Evolutionary conservation across 2,329 filamentous ascomycete genomes (phyloP).

Genomic region (Xylariales sp.): DNA sequence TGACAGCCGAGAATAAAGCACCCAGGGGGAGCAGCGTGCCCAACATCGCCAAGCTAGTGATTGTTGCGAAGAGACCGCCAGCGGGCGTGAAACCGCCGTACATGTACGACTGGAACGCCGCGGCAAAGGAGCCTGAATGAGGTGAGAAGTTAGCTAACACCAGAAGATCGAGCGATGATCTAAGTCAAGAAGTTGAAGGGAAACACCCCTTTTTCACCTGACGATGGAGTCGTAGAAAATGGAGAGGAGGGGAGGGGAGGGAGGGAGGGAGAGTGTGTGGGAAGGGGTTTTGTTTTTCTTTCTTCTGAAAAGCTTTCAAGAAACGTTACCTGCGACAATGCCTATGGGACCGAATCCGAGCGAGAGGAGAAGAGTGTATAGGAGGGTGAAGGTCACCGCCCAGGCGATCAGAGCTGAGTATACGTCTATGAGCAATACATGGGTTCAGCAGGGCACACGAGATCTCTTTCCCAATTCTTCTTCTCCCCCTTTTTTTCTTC

Average conservation of each 20-base stretch:
- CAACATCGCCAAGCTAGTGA: constrained; percentile 17
- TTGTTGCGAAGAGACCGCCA: constrained; percentile 14
- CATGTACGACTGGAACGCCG: constrained; percentile 13
- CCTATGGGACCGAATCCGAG: neutral
- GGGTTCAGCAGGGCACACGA: too few species aligned
- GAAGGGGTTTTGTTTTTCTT: too few species aligned
- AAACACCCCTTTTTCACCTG: too few species aligned
- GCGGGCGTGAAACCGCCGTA: constrained; percentile 15
- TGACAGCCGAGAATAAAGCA: neutral
- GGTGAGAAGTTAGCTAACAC: too few species aligned
- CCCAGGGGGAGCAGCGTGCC: constrained; percentile 9
- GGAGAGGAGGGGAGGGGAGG: too few species aligned
- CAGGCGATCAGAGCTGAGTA: neutral
- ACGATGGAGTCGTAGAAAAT: too few species aligned
- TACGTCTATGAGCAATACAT: too few species aligned
- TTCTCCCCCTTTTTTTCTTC: too few species aligned
- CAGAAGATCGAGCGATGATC: too few species aligned
- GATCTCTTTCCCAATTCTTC: too few species aligned
- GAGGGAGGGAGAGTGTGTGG: too few species aligned
- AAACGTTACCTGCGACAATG: neutral
- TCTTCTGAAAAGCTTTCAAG: neutral
- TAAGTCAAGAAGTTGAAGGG: too few species aligned
- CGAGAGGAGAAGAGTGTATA: neutral
- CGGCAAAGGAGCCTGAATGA: constrained; percentile 5
- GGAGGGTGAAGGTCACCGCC: neutral